These are phyloP conservation scores for Mucuna pruriens DNA, from an alignment of 306 rosid species.

Conservation along the genomic window DNA sequence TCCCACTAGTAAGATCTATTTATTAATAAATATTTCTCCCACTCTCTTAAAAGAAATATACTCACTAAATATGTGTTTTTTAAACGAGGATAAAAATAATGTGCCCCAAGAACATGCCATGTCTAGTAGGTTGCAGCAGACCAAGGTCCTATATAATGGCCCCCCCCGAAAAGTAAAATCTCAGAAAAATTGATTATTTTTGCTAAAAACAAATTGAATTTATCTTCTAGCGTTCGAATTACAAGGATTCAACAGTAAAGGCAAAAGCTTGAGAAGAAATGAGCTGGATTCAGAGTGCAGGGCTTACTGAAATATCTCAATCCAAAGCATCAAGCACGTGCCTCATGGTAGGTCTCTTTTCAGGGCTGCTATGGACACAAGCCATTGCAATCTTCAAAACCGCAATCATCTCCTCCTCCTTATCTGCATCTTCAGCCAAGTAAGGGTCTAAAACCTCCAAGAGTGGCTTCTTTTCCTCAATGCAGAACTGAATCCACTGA, in stretches of 20 bases:
- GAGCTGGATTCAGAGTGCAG: constrained; percentile 39
- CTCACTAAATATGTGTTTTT: no score
- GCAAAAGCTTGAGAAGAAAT: constrained; percentile 48
- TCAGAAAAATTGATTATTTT: constrained; percentile 35
- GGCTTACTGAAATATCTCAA: constrained; percentile 45
- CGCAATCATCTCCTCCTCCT: constrained; percentile 81
- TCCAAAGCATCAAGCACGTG: constrained; percentile 82
- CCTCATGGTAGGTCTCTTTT: constrained; percentile 92
- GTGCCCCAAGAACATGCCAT: neutral
- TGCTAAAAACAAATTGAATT: constrained; percentile 36
- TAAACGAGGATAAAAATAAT: no score
- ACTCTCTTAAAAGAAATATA: no score
- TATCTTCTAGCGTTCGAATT: constrained; percentile 35
- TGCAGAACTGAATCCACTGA: constrained; percentile 91
- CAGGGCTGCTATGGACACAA: constrained; percentile 82
- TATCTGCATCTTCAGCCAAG: constrained; percentile 68
- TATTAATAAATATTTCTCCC: no score
- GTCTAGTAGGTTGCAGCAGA: neutral
- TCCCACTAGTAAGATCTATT: no score
- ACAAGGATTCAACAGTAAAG: constrained; percentile 37
- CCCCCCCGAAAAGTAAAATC: neutral
- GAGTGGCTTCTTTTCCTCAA: constrained; percentile 92
- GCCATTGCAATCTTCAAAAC: constrained; percentile 95
- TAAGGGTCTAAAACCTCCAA: constrained; percentile 81
- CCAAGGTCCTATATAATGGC: no score